A percentile compares a stretch with the other conserved stretches of the same genome.
These are phyloP conservation scores for Amaranthus palmeri DNA, from an alignment of 148 eudicot species.

Conservation along the genomic window DNA sequence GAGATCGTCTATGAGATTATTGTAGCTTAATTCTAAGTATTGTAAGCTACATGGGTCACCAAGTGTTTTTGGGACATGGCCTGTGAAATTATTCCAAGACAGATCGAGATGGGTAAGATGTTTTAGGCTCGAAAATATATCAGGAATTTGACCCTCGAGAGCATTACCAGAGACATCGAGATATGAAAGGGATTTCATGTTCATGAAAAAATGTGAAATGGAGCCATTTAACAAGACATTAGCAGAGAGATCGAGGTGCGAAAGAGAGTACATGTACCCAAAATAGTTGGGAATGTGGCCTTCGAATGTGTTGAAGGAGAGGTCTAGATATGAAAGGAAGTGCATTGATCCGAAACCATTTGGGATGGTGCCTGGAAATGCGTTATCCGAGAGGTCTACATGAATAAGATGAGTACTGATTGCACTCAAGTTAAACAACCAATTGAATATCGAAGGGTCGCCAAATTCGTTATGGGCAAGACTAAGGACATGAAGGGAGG, in stretches of 20 bases:
- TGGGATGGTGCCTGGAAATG: constrained; percentile 6
- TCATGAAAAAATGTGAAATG: constrained; percentile 3
- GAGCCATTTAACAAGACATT: neutral
- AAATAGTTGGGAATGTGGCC: constrained; percentile 17
- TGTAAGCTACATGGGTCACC: constrained; percentile 7
- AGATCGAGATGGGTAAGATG: constrained; percentile 3
- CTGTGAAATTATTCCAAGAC: constrained; percentile 10
- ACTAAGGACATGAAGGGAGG: constrained; percentile 8
- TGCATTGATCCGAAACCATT: neutral
- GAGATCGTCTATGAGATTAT: neutral
- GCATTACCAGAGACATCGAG: neutral
- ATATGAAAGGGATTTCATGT: neutral
- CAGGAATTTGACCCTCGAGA: constrained; percentile 3
- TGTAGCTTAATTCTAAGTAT: neutral
- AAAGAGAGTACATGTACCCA: constrained; percentile 11
- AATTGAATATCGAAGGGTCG: constrained; percentile 17
- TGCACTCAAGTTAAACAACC: constrained; percentile 19
- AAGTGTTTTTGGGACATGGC: neutral
- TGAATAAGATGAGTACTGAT: neutral
- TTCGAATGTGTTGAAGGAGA: constrained; percentile 1
- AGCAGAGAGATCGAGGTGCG: constrained; percentile 18
- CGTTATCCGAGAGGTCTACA: constrained; percentile 6
- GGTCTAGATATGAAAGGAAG: constrained; percentile 20
- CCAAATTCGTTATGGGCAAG: neutral
- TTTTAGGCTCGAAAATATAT: constrained; percentile 8